Conservation (phyloP, 192 early-diverging fungal genomes). For the Backusella westeae region DNA sequence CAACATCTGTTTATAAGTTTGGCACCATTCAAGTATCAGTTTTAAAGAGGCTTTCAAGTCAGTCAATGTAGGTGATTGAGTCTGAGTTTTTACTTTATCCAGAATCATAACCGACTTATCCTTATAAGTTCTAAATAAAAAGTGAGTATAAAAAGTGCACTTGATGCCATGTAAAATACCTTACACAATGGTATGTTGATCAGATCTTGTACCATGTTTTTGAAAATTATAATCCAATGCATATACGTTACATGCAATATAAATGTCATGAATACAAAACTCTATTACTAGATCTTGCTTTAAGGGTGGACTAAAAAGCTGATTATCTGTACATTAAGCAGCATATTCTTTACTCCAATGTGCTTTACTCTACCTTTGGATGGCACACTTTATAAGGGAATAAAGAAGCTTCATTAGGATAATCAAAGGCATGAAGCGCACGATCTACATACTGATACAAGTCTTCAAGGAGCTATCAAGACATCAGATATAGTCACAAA, state of each 20-base stretch:
- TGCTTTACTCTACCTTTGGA: conserved; percentile 19
- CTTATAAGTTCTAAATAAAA: conserved; percentile 27
- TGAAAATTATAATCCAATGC: conserved; percentile 16
- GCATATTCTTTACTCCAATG: neutral
- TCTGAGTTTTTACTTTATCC: conserved; percentile 28
- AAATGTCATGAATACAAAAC: conserved; percentile 26
- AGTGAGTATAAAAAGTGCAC: neutral
- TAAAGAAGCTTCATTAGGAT: conserved; percentile 26
- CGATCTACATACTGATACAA: conserved; percentile 23
- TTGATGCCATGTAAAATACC: neutral
- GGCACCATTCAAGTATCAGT: conserved; percentile 14
- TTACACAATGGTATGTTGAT: conserved; percentile 18
- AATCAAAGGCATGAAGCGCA: conserved; percentile 29
- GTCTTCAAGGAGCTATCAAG: conserved; percentile 21
- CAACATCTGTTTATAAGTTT: conserved; percentile 23
- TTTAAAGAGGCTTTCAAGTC: conserved; percentile 17
- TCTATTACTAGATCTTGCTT: conserved; percentile 34
- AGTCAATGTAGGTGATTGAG: conserved; percentile 35
- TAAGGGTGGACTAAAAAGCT: conserved; percentile 33
- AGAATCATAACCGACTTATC: conserved; percentile 22
- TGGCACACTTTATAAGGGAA: conserved; percentile 38
- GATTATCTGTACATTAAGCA: neutral
- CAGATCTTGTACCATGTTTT: conserved; percentile 12
- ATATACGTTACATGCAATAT: conserved; percentile 31
- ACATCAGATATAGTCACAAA: neutral